Conservation (phyloP, 371 early-diverging fungal species). For the Mucor racemosus region DNA sequence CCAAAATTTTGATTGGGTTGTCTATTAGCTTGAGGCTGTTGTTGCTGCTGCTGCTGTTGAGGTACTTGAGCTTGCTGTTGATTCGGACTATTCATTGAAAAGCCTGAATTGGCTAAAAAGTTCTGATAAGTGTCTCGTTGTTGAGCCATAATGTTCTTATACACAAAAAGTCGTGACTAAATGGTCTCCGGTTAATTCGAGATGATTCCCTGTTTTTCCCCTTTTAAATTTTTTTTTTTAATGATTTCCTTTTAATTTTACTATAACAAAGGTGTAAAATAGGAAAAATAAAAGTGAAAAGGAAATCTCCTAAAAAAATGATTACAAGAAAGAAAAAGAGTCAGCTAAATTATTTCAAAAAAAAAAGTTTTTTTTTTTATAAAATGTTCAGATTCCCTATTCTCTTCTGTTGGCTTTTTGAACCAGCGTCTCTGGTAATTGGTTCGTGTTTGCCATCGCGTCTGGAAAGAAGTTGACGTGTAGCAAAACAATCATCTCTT, state of each 20-base stretch:
- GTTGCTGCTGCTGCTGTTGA: conserved; percentile 25
- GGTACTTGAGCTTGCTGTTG: not conserved
- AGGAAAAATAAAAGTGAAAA: conserved; percentile 3
- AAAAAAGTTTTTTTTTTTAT: conserved; percentile 11
- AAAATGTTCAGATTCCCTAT: conserved; percentile 4
- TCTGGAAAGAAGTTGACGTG: conserved; percentile 23
- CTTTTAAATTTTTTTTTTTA: conserved; percentile 6
- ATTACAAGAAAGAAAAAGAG: conserved; percentile 1
- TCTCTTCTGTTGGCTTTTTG: conserved; percentile 1
- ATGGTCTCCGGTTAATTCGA: conserved; percentile 17
- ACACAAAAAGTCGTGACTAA: conserved; percentile 7
- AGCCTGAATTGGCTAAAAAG: conserved; percentile 21
- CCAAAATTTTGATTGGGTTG: conserved; percentile 8
- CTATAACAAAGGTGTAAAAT: conserved; percentile 2
- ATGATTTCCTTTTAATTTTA: not conserved
- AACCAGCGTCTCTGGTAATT: conserved; percentile 17
- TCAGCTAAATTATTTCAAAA: conserved; percentile 7
- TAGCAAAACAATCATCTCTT: conserved; percentile 10
- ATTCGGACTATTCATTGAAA: conserved; percentile 22
- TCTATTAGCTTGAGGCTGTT: not conserved
- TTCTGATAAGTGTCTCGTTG: conserved; percentile 33
- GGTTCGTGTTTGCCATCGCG: conserved; percentile 25
- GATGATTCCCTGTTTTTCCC: conserved; percentile 9
- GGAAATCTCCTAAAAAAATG: conserved; percentile 15
- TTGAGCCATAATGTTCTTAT: conserved; percentile 25